phyloP scores from a whole-genome alignment of 106 monocot genomes.

The Alisma plantagoaquatica region DNA sequence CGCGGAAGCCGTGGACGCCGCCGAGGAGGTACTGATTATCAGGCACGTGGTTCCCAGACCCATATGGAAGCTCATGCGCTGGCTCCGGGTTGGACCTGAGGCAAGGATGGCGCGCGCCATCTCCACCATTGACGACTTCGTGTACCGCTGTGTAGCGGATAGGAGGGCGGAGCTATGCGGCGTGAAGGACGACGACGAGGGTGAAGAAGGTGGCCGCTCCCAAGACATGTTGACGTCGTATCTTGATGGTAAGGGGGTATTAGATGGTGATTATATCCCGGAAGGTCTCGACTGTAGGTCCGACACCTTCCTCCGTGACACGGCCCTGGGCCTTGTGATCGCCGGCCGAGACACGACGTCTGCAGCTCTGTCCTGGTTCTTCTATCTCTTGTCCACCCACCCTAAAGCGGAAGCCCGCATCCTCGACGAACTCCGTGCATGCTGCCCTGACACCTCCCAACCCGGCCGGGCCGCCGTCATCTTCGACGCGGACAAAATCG shows the following conservation, averaged over 20 bases:
- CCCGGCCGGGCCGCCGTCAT: neutral
- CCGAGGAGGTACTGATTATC: conserved; percentile 7
- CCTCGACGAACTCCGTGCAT: conserved; percentile 27
- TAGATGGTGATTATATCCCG: neutral
- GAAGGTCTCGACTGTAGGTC: neutral
- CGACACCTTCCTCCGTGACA: conserved; percentile 43
- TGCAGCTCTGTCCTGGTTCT: conserved; percentile 45
- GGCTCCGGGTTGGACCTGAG: conserved; percentile 16
- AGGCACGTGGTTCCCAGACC: conserved; percentile 5
- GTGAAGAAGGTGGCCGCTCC: neutral
- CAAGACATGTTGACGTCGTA: conserved; percentile 39
- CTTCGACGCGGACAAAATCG: conserved; percentile 11
- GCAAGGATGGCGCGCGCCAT: conserved; percentile 17
- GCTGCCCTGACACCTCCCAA: neutral
- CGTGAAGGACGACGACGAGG: neutral
- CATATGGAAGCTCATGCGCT: conserved; percentile 8
- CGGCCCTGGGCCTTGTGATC: conserved; percentile 35
- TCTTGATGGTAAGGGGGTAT: conserved; percentile 7
- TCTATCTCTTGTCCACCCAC: conserved; percentile 34
- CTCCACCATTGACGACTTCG: conserved; percentile 18
- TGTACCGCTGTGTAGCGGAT: conserved; percentile 5
- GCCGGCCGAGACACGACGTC: conserved; percentile 44
- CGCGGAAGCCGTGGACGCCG: conserved; percentile 5
- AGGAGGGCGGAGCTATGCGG: neutral
- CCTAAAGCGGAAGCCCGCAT: conserved; percentile 44